phyloP scores from a whole-genome alignment of 2,329 filamentous ascomycete genomes.

The Alternaria brassicae region DNA sequence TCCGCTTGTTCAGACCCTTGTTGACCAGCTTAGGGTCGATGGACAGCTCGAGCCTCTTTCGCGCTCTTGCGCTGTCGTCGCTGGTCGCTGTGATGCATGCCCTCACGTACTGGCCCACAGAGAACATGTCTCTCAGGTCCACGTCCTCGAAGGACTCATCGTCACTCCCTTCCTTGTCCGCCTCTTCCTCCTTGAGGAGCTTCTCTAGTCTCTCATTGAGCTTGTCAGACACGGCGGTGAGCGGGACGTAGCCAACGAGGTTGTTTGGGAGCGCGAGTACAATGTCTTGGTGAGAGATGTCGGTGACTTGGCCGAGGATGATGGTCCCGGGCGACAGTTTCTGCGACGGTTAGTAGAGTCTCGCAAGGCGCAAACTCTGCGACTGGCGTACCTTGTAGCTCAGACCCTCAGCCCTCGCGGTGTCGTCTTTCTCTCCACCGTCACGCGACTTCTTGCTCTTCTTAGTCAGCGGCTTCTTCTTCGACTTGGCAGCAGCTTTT shows the following conservation, averaged over 20 bases:
- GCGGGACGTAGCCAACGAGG: constrained; percentile 83
- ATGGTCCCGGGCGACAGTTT: constrained; percentile 84
- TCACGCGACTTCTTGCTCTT: constrained; percentile 51
- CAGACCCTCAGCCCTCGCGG: constrained; percentile 80
- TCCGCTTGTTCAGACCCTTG: constrained; percentile 72
- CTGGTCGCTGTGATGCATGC: constrained; percentile 81
- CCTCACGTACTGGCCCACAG: constrained; percentile 85
- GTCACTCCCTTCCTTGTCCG: constrained; percentile 63
- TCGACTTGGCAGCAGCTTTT: constrained; percentile 55
- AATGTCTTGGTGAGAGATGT: constrained; percentile 80
- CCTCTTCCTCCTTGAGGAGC: constrained; percentile 67
- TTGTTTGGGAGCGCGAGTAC: constrained; percentile 90
- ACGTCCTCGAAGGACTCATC: constrained; percentile 62
- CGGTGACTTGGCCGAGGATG: constrained; percentile 83
- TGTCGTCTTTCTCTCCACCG: constrained; percentile 54
- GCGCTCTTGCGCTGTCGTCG: constrained; percentile 71
- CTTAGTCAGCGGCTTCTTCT: constrained; percentile 61
- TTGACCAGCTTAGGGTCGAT: constrained; percentile 82
- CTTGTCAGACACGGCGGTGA: constrained; percentile 87
- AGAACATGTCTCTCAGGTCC: constrained; percentile 77
- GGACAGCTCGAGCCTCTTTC: constrained; percentile 85
- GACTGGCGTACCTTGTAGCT: constrained; percentile 78
- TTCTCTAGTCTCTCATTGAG: constrained; percentile 78
- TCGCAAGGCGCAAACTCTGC: not conserved
- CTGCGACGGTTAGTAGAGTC: constrained; percentile 55